Evolutionary conservation across 768 basidiomycete species (phyloP), one percentile per base, ranked within the genome.

Genomic region (Macrocybe gigantea): DNA sequence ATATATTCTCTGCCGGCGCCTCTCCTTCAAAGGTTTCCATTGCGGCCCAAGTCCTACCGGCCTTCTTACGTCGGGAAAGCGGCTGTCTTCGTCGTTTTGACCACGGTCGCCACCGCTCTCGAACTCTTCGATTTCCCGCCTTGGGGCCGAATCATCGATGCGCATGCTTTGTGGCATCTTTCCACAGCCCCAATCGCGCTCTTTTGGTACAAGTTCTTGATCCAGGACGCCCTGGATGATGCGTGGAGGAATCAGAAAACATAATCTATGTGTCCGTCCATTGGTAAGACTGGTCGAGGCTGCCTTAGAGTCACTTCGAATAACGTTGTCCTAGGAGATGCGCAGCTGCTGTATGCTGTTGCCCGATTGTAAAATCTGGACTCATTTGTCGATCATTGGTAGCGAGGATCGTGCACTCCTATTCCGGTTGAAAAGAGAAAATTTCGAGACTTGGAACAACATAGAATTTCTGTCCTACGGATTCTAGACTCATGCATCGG

Each of bases 51-150:
- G 59, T 57, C 72, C 2, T 85, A 89, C 59, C 72, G 82, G 29
- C 85, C 85, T 5, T 43, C 58, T 5, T 80, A 80, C 54, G 74
- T 71, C 6, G 64, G 60, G 47, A 79, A 78, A 56, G 75, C 80
- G 1, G 80, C 72, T 0, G 32, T 79, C 0, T 80, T 92, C 49
- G 85, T 90, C 3, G 56, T 75, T 8, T 62, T 89, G 11, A 91
- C 88, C 1, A 89, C 82, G 0, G 71, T 74, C 2, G 87, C 91
- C 10, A 90, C 84, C 2, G 69, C 73, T 1, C 73, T 99, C 32
- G 95, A 99, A 59, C 61, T 99, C 3, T 82, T 95, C 53, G 95
- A 99, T 61, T 98, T 98, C 58, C 80, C 93, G 0, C 89, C 93
- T 0, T 73, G 83, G 64, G 59, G 60, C n/a, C 64, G 93, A 33